phyloP scores from a whole-genome alignment of 2,329 filamentous ascomycete species.

The Fusarium brevicatenulatum region DNA sequence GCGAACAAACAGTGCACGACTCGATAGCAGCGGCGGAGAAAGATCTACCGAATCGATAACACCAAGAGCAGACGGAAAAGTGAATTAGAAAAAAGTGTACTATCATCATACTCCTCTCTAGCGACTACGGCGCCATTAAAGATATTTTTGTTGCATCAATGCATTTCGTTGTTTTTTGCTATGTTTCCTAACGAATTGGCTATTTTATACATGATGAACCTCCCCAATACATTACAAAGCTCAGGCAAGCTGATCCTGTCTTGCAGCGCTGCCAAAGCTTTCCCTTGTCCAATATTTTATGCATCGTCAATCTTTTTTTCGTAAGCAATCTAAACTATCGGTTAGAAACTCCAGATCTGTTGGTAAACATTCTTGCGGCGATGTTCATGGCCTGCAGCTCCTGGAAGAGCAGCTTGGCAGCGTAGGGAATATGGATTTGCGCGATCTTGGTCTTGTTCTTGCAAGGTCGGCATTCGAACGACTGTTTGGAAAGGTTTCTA shows the following conservation, averaged over 20 bases:
- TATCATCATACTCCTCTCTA: conserved; percentile 28
- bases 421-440: conserved; percentile 97
- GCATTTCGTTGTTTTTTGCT: conserved; percentile 39
- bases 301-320: conserved; percentile 18
- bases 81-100: conserved; percentile 2
- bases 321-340: conserved; percentile 58
- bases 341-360: conserved; percentile 78
- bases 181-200: conserved; percentile 28
- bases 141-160: conserved; percentile 29
- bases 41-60: conserved; percentile 42
- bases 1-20: conserved; percentile 79
- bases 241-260: conserved; percentile 20
- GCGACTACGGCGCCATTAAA: neutral
- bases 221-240: conserved; percentile 40
- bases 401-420: conserved; percentile 97
- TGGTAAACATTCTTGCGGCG: conserved; percentile 95
- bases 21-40: conserved; percentile 45
- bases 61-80: neutral
- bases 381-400: conserved; percentile 99
- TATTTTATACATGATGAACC: conserved; percentile 33
- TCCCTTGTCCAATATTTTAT: conserved; percentile 16
- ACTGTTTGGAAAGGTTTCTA: conserved; percentile 92
- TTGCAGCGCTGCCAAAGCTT: conserved; percentile 8
- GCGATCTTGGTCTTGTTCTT: conserved; percentile 99
- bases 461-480: conserved; percentile 96